Evolutionary conservation across 176 grass and related monocot genomes (phyloP).

Genomic region (Neostapfia colusana): DNA sequence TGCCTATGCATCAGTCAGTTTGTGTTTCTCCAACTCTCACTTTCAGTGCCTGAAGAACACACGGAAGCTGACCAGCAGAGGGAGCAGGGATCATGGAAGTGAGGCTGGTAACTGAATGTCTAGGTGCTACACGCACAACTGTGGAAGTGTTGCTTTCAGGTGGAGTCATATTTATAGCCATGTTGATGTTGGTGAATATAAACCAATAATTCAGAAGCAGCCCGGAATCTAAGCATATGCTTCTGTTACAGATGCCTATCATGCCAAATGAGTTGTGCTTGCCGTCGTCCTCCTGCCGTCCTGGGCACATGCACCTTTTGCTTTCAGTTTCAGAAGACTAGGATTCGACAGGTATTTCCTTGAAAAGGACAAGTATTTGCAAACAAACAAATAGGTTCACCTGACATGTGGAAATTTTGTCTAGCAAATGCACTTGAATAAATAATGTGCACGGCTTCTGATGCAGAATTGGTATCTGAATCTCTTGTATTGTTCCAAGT

Average conservation of each 20-base stretch:
- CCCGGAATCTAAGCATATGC: background rate
- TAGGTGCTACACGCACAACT: background rate
- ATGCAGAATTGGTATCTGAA: background rate
- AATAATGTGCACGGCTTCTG: background rate
- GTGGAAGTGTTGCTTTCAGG: slow-evolving; percentile 19
- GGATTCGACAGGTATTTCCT: background rate
- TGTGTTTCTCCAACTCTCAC: slow-evolving; percentile 56
- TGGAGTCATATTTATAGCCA: slow-evolving; percentile 10
- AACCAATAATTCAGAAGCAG: slow-evolving; percentile 7
- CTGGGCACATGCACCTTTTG: slow-evolving; percentile 1
- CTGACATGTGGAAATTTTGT: background rate
- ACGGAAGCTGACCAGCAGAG: no score
- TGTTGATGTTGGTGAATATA: background rate
- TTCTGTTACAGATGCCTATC: slow-evolving; percentile 37
- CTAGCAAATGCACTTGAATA: background rate
- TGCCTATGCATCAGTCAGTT: slow-evolving; percentile 30
- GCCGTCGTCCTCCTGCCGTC: background rate
- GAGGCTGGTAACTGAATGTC: background rate
- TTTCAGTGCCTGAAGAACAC: slow-evolving; percentile 21
- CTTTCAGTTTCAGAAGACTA: slow-evolving; percentile 15
- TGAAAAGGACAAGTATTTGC: background rate
- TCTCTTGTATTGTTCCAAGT: background rate
- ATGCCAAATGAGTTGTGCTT: slow-evolving; percentile 13
- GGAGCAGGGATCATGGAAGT: background rate
- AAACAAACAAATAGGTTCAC: background rate